Base-by-base conservation (phyloP, 2,329 filamentous ascomycete species). In the Aspergillus spinulosporus region DNA sequence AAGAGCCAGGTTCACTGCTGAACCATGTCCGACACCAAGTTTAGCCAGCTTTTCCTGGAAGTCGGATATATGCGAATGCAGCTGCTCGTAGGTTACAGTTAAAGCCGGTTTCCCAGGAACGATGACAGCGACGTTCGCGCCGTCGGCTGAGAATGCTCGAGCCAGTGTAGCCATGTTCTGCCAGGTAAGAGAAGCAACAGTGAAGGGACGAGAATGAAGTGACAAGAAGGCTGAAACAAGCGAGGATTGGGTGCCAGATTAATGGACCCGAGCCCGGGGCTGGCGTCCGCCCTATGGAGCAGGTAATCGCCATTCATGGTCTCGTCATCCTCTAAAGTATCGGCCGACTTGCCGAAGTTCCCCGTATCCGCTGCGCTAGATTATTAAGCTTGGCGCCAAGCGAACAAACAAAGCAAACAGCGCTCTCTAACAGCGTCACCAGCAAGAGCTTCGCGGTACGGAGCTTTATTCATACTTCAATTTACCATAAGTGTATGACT, bases 41-140 rank as follows among this genome's bases (percentile, higher is more conserved):
- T 81, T 81, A 26, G 90, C 90, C 60, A 95, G 85, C 75, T 90
- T 89, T 69, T 80, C 79, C 77, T 94, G 90, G 77, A 94, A 93
- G 12, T 82, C 76, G 43, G 79, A 74, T 54, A 91, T 83, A 68
- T 92, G 87, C 59, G 80, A 72, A 52, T 82, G 74, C 51, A 95
- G 84, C 67, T 86, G 81, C 60, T 80, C 74, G 77, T 91, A 93
- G 39, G 87, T 87, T 61, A 90, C 78, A n/a, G 80, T 83, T 59
- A 91, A 79, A 57, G 73, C 68, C 5, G 85, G 79, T 62, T 84
- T 84, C 57, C 82, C 83, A 31, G 90, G 90, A 48, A 94, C 80
- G 69, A 94, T 89, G 72, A 94, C 78, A 58, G 90, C 90, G 11
- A 82, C 80, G 21, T 80, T 72, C 53, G 77, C 65, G 26, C 79